These are phyloP conservation scores for Hippophae gyantsensis DNA, from an alignment of 306 rosid species.

Conservation along the genomic window DNA sequence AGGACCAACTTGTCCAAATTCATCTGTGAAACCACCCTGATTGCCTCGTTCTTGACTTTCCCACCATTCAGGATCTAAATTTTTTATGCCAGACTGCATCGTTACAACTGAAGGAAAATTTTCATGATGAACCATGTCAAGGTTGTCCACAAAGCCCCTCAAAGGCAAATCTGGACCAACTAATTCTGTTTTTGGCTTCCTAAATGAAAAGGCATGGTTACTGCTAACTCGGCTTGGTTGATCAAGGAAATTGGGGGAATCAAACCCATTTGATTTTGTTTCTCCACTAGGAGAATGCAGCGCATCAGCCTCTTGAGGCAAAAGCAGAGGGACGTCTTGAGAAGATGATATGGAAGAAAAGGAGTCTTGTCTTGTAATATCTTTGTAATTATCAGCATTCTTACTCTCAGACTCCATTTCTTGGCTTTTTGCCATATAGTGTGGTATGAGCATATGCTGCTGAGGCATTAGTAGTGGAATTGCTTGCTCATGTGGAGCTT, in stretches of 20 bases:
- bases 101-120: slow-evolving; percentile 32
- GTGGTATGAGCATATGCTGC: slow-evolving; percentile 99
- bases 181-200: slow-evolving; percentile 46
- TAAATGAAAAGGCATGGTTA: slow-evolving; percentile 34
- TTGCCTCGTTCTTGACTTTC: slow-evolving; percentile 79
- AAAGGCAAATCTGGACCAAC: slow-evolving; percentile 60
- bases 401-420: slow-evolving; percentile 40
- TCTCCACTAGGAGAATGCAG: slow-evolving; percentile 35
- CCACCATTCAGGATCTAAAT: slow-evolving; percentile 74
- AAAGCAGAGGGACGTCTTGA: slow-evolving; percentile 87
- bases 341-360: slow-evolving; percentile 50
- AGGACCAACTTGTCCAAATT: slow-evolving; percentile 87
- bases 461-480: slow-evolving; percentile 99
- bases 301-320: slow-evolving; percentile 60
- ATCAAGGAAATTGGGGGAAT: slow-evolving; percentile 14
- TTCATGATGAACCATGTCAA: slow-evolving; percentile 36
- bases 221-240: slow-evolving; percentile 22
- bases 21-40: slow-evolving; percentile 68
- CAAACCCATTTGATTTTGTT: slow-evolving; percentile 15
- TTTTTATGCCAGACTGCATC: slow-evolving; percentile 25
- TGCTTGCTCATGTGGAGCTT: slow-evolving; percentile 89
- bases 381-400: slow-evolving; percentile 22
- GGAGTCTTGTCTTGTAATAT: slow-evolving; percentile 48
- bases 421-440: slow-evolving; percentile 64
- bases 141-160: slow-evolving; percentile 86